phyloP scores from a whole-genome alignment of 345 rosid species.

The Acer saccharum region DNA sequence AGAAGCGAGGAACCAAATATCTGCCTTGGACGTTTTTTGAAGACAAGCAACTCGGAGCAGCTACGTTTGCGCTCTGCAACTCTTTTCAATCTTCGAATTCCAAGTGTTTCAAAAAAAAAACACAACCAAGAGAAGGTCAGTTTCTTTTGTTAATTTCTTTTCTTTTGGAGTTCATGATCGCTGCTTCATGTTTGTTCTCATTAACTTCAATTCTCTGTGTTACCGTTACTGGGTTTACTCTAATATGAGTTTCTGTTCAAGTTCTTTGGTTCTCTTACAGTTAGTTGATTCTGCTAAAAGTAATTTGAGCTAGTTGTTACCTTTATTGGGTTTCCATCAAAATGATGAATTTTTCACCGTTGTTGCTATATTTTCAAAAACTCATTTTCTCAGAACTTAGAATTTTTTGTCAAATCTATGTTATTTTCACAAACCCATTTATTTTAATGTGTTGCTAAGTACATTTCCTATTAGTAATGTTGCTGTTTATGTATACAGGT shows the following conservation, averaged over 20 bases:
- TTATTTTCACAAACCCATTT: neutral
- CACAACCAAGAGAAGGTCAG: slow-evolving; percentile 7
- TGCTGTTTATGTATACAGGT: slow-evolving; percentile 33
- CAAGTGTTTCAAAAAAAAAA: neutral
- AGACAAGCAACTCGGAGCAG: neutral
- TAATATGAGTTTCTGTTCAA: neutral
- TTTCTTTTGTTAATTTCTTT: neutral
- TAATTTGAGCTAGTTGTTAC: neutral
- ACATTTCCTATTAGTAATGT: neutral
- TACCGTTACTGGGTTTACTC: neutral
- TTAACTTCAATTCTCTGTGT: neutral
- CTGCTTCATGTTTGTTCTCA: neutral
- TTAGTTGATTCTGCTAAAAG: neutral
- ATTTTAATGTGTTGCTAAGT: neutral
- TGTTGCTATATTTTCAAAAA: neutral
- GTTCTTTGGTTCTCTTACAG: neutral
- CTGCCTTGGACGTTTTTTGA: neutral
- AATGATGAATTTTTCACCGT: neutral
- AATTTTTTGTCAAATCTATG: neutral
- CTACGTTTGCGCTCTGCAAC: neutral
- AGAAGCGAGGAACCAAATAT: neutral
- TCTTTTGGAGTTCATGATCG: neutral
- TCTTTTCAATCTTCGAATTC: neutral
- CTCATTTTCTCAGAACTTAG: no score
- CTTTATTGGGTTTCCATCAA: neutral